Base-by-base conservation (phyloP, 176 grass and related monocot species). In the Otatea glauca region DNA sequence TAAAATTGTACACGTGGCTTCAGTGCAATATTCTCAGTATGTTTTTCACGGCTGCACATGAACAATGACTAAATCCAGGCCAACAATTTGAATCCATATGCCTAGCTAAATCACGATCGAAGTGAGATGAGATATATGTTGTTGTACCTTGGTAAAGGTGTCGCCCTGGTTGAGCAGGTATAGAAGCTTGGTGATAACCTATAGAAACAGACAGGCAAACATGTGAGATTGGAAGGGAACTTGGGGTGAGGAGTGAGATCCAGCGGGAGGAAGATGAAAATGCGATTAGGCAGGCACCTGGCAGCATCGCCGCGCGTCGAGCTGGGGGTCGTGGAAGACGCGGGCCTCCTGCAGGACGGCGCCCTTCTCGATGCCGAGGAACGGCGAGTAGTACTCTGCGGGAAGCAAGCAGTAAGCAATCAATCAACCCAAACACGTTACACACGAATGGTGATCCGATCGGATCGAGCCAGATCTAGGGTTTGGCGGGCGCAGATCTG, bases 121-220 rank as follows among this genome's bases (percentile, higher is more conserved):
- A 15, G 24, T 18, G 18, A 74, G 49, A 74, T 35, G 41, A 83
- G 32, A 15, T n/a, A 34, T 55, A 7, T 18, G 5, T 8, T 24
- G 70, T 1, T 75, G 84, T 84, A 99, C 97, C 93, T 92, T 93
- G 66, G 93, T 99, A 62, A 99, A 99, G 53, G 91, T 96, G 59
- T 99, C 97, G 15, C 97, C 97, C 91, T 99, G 97, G 83, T 96
- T 99, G 81, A 99, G 97, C 75, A 99, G 83, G 83, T 99, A 99
- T 32, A 99, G 89, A 54, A 99, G 93, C 84, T 99, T 99, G 68
- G 97, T 99, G 86, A 99, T 99, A 14, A 99, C 97, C 97, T 98
- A 67, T 18, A 89, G 76, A 14, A 12, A 60, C 42, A 38, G 11
- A 70, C 7, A 59, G 45, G 8, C 55, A 59, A 67, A 1, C 0